phyloP scores from a whole-genome alignment of 2,329 filamentous ascomycete genomes.

The Aspergillus calidoustus region DNA sequence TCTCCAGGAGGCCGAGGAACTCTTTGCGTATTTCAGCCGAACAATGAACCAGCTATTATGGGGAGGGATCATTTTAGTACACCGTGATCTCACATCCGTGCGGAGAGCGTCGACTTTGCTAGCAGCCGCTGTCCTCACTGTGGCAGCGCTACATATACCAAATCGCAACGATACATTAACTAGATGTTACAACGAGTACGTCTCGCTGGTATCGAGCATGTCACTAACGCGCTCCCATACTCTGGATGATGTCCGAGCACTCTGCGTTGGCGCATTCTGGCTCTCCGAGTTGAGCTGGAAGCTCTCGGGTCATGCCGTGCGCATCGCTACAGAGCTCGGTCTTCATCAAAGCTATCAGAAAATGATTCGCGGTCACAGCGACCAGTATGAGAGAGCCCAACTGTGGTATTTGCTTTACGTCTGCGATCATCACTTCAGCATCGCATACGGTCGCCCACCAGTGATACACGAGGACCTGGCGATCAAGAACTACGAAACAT shows the following conservation, averaged over 20 bases:
- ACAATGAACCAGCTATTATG: constrained; percentile 58
- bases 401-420: constrained; percentile 69
- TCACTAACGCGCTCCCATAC: constrained; percentile 64
- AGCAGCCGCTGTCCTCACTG: constrained; percentile 60
- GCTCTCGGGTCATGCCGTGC: constrained; percentile 62
- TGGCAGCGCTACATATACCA: constrained; percentile 63
- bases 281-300: constrained; percentile 67
- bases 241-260: constrained; percentile 62
- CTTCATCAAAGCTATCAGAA: constrained; percentile 60
- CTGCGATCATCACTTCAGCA: constrained; percentile 69
- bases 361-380: constrained; percentile 52
- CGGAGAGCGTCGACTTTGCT: constrained; percentile 61
- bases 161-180: constrained; percentile 58
- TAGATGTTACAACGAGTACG: constrained; percentile 62
- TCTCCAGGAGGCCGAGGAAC: constrained; percentile 55
- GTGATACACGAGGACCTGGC: constrained; percentile 63
- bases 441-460: constrained; percentile 63
- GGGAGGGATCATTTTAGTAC: constrained; percentile 57
- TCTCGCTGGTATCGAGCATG: constrained; percentile 59
- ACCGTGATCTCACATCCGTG: constrained; percentile 56
- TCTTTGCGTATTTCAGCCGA: constrained; percentile 57
- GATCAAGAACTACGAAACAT: constrained; percentile 62
- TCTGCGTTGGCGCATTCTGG: constrained; percentile 67
- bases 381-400: constrained; percentile 60
- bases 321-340: constrained; percentile 62